Evolutionary conservation across 306 rosid genomes (phyloP).

Genomic region (Arachis hypogaea): DNA sequence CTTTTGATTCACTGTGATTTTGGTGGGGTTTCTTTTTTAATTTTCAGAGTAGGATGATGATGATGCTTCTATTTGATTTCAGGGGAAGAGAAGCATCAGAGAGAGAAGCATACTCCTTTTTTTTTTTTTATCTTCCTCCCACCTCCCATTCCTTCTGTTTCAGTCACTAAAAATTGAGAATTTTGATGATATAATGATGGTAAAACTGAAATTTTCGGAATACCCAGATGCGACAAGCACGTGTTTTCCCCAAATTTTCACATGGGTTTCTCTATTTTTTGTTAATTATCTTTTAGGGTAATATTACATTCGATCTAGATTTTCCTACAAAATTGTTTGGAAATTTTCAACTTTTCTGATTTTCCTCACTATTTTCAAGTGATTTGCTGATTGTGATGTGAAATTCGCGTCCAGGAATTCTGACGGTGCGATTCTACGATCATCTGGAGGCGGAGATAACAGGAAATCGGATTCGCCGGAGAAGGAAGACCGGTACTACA

Average conservation of each 20-base stretch:
- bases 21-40: no score
- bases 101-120: neutral
- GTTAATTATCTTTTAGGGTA: neutral
- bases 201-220: neutral
- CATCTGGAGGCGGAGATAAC: conserved; percentile 41
- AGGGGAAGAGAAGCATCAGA: neutral
- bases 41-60: neutral
- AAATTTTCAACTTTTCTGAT: neutral
- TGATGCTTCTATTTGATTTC: neutral
- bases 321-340: neutral
- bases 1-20: no score
- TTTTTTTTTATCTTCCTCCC: no score
- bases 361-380: no score
- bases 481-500: conserved; percentile 77
- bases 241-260: neutral
- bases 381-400: conserved; percentile 20
- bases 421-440: conserved; percentile 56
- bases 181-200: neutral
- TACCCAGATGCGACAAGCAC: conserved; percentile 27
- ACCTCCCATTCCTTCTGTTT: neutral
- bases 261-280: neutral
- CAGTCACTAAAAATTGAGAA: neutral
- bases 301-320: conserved; percentile 24
- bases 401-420: conserved; percentile 53
- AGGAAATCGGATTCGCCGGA: conserved; percentile 71